phyloP scores from a whole-genome alignment of 257 asterid species.

The Penstemon davidsonii region DNA sequence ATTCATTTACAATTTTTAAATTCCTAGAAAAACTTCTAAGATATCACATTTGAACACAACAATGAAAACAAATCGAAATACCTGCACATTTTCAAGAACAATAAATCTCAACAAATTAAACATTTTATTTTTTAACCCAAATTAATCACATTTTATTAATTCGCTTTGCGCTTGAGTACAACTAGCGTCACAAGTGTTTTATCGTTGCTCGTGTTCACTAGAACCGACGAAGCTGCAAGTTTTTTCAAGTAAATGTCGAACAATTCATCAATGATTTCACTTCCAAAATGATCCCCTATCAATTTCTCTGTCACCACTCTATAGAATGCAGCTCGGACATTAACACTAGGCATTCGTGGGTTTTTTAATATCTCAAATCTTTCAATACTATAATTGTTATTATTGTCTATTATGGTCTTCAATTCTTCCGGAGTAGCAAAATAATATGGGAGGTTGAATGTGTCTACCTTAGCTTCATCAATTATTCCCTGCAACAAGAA shows the following conservation, averaged over 20 bases:
- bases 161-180: not conserved
- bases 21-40: too few species aligned
- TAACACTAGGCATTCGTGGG: constrained; percentile 2
- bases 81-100: too few species aligned
- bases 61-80: too few species aligned
- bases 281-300: constrained; percentile 40
- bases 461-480: constrained; percentile 28
- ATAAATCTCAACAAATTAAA: too few species aligned
- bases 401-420: constrained; percentile 22
- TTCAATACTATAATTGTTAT: constrained; percentile 29
- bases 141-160: too few species aligned
- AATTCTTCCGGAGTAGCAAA: constrained; percentile 24
- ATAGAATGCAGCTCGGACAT: not conserved
- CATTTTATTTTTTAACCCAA: too few species aligned
- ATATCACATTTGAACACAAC: too few species aligned
- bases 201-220: constrained; percentile 38
- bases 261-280: constrained; percentile 44
- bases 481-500: not conserved
- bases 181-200: constrained; percentile 35
- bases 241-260: constrained; percentile 32
- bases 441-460: constrained; percentile 34
- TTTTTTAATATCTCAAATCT: constrained; percentile 31
- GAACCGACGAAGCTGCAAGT: constrained; percentile 32
- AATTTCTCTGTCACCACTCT: constrained; percentile 26
- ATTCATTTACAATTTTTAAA: too few species aligned